phyloP scores from a whole-genome alignment of 805 yeast genomes.

The Starmerella etchellsii region DNA sequence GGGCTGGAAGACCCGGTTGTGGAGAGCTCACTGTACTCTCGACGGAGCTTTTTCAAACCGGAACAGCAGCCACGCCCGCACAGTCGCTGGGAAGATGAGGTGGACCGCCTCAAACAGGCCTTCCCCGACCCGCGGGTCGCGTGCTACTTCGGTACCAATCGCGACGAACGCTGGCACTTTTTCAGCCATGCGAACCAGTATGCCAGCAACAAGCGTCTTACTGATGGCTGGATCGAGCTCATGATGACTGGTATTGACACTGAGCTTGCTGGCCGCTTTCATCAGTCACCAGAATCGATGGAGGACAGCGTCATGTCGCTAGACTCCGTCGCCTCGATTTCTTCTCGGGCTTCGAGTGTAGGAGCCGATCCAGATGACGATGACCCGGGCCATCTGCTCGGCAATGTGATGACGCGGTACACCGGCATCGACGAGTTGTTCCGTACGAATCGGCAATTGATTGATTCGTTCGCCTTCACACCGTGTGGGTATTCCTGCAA shows the following conservation, averaged over 20 bases:
- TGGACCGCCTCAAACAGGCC: slow-evolving; percentile 48
- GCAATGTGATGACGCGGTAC: slow-evolving; percentile 50
- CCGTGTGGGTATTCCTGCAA: slow-evolving; percentile 96
- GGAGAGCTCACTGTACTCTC: slow-evolving; percentile 63
- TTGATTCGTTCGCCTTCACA: slow-evolving; percentile 79
- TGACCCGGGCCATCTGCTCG: slow-evolving; percentile 73
- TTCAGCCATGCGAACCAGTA: slow-evolving; percentile 23
- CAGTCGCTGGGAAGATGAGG: slow-evolving; percentile 73
- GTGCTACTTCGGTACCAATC: slow-evolving; percentile 67
- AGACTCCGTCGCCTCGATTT: slow-evolving; percentile 22
- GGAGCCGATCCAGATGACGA: slow-evolving; percentile 36
- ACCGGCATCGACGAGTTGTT: slow-evolving; percentile 55
- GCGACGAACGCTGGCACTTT: slow-evolving; percentile 83
- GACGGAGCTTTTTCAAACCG: slow-evolving; percentile 90
- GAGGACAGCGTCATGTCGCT: slow-evolving; percentile 24
- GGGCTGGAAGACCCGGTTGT: slow-evolving; percentile 7
- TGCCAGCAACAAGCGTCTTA: neutral
- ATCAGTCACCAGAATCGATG: slow-evolving; percentile 18
- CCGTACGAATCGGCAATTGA: slow-evolving; percentile 28
- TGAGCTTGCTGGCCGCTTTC: slow-evolving; percentile 44
- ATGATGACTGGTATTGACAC: slow-evolving; percentile 77
- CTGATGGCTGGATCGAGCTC: slow-evolving; percentile 38
- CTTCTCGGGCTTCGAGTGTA: slow-evolving; percentile 18
- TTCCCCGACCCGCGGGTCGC: slow-evolving; percentile 44
- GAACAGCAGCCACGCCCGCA: slow-evolving; percentile 70